Percentiles rank a stretch among this genome's conserved stretches.
These are phyloP conservation scores for Filobasidium floriforme DNA, from an alignment of 768 basidiomycete species.

Conservation along the genomic window DNA sequence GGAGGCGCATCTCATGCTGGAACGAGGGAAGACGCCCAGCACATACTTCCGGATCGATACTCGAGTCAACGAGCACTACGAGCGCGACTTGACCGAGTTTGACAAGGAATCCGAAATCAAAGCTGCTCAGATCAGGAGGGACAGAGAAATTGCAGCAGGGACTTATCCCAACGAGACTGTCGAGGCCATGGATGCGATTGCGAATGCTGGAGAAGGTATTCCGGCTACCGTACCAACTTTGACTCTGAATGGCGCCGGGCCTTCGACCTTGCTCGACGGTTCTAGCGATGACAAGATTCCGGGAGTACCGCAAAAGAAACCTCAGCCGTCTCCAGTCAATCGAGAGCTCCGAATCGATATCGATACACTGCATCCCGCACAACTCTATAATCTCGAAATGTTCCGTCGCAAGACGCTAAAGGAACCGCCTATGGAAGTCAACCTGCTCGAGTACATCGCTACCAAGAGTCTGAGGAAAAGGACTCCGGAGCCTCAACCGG, in stretches of 20 bases:
- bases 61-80: constrained; percentile 15
- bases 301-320: neutral
- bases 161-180: neutral
- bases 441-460: constrained; percentile 6
- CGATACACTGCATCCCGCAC: constrained; percentile 17
- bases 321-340: constrained; percentile 8
- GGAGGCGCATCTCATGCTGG: constrained; percentile 16
- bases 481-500: neutral
- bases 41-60: constrained; percentile 19
- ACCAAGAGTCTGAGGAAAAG: constrained; percentile 5
- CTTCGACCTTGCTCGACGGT: neutral
- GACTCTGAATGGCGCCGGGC: neutral
- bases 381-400: constrained; percentile 20
- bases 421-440: constrained; percentile 7
- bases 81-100: neutral
- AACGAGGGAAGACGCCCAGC: constrained; percentile 13
- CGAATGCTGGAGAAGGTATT: neutral
- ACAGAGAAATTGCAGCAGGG: too few relatives aligned
- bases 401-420: constrained; percentile 16
- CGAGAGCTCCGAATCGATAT: constrained; percentile 22
- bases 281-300: too few relatives aligned
- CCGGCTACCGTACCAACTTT: constrained; percentile 4
- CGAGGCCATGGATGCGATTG: neutral
- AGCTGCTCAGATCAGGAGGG: neutral
- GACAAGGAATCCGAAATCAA: neutral